phyloP scores from a whole-genome alignment of 225 moss, liverwort and hornwort species.

The Sphagnum contortum region DNA sequence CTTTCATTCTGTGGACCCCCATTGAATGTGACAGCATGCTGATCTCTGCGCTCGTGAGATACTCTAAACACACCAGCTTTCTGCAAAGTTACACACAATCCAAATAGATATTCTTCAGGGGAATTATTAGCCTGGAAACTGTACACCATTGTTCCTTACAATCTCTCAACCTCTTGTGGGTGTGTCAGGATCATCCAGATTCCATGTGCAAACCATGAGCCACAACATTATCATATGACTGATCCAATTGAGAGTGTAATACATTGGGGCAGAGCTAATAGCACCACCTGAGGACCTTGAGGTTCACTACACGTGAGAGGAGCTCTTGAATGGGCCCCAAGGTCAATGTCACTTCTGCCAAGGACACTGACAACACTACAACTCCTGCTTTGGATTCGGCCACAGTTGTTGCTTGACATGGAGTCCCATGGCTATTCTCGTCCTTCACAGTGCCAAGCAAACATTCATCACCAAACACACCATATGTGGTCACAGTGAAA shows the following conservation, averaged over 20 bases:
- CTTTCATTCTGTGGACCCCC: conserved; percentile 57
- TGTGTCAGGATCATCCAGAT: too few relatives aligned
- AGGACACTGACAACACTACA: conserved; percentile 56
- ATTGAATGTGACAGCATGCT: conserved; percentile 70
- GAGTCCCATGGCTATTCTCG: conserved; percentile 4
- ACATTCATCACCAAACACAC: conserved; percentile 91
- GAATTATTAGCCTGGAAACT: not conserved
- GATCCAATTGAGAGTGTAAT: too few relatives aligned
- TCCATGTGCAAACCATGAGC: too few relatives aligned
- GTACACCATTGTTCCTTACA: not conserved
- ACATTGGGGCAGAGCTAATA: conserved; percentile 1
- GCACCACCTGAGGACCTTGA: conserved; percentile 71
- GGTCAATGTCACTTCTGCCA: conserved; percentile 51
- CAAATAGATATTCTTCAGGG: not conserved
- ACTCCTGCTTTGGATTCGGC: conserved; percentile 41
- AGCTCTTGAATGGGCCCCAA: conserved; percentile 91
- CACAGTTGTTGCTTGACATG: conserved; percentile 36
- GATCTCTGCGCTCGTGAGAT: conserved; percentile 49
- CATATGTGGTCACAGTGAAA: conserved; percentile 61
- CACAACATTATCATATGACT: too few relatives aligned
- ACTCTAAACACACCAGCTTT: conserved; percentile 71
- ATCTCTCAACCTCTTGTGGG: too few relatives aligned
- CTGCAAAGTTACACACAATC: conserved; percentile 15
- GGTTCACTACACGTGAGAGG: conserved; percentile 62
- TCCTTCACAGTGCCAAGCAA: conserved; percentile 30